Evolutionary conservation across 805 yeast species (phyloP).

Genomic region (Ogataea dorogensis): DNA sequence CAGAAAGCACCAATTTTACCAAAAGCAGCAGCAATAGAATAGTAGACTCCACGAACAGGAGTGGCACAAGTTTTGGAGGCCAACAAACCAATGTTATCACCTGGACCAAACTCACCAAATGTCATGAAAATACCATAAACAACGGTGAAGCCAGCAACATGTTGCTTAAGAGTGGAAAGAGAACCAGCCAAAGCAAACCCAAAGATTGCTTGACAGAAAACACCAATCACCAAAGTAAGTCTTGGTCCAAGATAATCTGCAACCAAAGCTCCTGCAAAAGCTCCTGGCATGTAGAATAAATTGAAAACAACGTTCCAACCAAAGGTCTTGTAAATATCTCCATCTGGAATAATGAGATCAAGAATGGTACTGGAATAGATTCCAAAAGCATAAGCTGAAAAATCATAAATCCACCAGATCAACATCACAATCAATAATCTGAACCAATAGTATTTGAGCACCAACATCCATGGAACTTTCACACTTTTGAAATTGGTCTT

Average conservation of each 20-base stretch:
- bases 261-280: constrained; percentile 78
- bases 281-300: constrained; percentile 86
- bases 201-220: constrained; percentile 66
- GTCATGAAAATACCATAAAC: constrained; percentile 86
- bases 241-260: constrained; percentile 95
- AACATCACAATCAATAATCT: constrained; percentile 67
- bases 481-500: constrained; percentile 67
- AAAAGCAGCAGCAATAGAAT: constrained; percentile 86
- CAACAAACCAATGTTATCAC: constrained; percentile 85
- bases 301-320: constrained; percentile 93
- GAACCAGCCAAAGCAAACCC: constrained; percentile 84
- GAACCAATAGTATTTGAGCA: constrained; percentile 81
- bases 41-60: constrained; percentile 85
- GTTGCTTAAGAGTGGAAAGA: constrained; percentile 51
- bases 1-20: constrained; percentile 94
- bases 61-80: constrained; percentile 87
- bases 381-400: constrained; percentile 84
- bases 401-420: constrained; percentile 91
- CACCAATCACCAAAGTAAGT: constrained; percentile 68
- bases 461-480: constrained; percentile 62
- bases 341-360: constrained; percentile 52
- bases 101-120: constrained; percentile 92
- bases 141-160: constrained; percentile 77
- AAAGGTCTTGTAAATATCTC: constrained; percentile 67
- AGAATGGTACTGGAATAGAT: constrained; percentile 76